Evolutionary conservation across 768 basidiomycete species (phyloP).

Genomic region (Podaxis rugospora): DNA sequence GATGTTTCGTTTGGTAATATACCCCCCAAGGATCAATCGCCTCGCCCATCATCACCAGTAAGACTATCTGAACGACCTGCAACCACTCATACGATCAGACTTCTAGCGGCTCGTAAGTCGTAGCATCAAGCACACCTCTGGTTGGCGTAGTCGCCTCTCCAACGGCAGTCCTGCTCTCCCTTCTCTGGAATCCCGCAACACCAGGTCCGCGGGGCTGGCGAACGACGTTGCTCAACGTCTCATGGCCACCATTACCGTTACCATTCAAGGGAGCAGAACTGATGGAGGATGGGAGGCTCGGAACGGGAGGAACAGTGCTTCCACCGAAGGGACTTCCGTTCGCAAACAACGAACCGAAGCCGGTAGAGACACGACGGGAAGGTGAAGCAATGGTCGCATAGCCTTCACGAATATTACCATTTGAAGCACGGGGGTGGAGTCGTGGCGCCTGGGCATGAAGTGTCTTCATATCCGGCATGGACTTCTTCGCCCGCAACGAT

Average conservation of each 20-base stretch:
- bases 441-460: constrained; percentile 77
- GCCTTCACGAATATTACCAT: constrained; percentile 83
- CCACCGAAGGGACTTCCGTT: constrained; percentile 44
- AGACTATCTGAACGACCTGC: constrained; percentile 41
- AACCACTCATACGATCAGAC: constrained; percentile 46
- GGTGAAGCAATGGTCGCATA: constrained; percentile 86
- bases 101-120: constrained; percentile 84
- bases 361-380: constrained; percentile 69
- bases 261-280: constrained; percentile 43
- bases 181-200: constrained; percentile 63
- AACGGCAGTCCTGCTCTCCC: constrained; percentile 53
- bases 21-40: constrained; percentile 23
- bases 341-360: constrained; percentile 68
- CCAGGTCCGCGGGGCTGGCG: constrained; percentile 87
- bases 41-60: constrained; percentile 41
- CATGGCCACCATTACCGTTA: constrained; percentile 36
- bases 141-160: constrained; percentile 39
- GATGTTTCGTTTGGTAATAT: background rate
- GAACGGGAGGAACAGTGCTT: constrained; percentile 67
- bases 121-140: constrained; percentile 75
- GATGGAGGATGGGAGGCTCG: constrained; percentile 62
- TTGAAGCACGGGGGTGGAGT: constrained; percentile 75
- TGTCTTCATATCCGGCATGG: constrained; percentile 97
- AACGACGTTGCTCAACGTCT: constrained; percentile 49
- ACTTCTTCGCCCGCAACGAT: constrained; percentile 88